phyloP scores from a whole-genome alignment of 768 basidiomycete genomes.

The Suillus sp. region DNA sequence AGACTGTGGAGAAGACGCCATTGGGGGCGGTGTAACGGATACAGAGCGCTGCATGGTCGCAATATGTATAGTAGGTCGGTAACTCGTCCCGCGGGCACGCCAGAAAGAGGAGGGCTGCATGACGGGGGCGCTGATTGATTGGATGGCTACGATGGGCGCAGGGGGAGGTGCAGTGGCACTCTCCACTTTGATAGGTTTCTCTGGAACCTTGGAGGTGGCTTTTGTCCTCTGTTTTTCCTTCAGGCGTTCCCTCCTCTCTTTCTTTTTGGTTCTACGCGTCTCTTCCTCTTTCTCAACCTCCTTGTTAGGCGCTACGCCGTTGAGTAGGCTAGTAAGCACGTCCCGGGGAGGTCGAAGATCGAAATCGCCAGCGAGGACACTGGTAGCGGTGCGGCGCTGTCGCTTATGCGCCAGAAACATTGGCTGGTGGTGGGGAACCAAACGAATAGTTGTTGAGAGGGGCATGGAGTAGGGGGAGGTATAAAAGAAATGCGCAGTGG shows the following conservation, averaged over 20 bases:
- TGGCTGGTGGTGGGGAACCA: constrained; percentile 19
- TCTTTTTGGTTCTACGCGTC: constrained; percentile 53
- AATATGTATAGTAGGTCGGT: constrained; percentile 68
- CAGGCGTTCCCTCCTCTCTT: constrained; percentile 49
- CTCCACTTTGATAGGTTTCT: constrained; percentile 32
- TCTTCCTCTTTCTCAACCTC: constrained; percentile 64
- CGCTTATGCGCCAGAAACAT: constrained; percentile 34
- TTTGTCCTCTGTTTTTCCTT: constrained; percentile 49
- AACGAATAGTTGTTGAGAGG: constrained; percentile 25
- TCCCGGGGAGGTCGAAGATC: constrained; percentile 69
- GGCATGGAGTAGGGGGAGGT: constrained; percentile 15
- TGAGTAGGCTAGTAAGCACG: constrained; percentile 77
- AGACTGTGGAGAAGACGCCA: constrained; percentile 63
- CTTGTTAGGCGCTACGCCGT: constrained; percentile 70
- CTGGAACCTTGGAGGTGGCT: constrained; percentile 36
- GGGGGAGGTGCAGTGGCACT: constrained; percentile 23
- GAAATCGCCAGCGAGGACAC: constrained; percentile 75
- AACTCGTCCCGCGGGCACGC: constrained; percentile 49
- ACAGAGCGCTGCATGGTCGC: constrained; percentile 67
- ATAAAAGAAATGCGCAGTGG: constrained; percentile 30
- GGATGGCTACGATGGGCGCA: constrained; percentile 18
- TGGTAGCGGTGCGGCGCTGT: constrained; percentile 65
- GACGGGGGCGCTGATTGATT: constrained; percentile 32
- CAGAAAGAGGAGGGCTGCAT: constrained; percentile 57
- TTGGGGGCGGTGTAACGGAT: constrained; percentile 76